Percentiles rank a stretch among this genome's conserved stretches.
phyloP scores from a whole-genome alignment of 202 grass and related monocot species.

The Saccharum hybrid region DNA sequence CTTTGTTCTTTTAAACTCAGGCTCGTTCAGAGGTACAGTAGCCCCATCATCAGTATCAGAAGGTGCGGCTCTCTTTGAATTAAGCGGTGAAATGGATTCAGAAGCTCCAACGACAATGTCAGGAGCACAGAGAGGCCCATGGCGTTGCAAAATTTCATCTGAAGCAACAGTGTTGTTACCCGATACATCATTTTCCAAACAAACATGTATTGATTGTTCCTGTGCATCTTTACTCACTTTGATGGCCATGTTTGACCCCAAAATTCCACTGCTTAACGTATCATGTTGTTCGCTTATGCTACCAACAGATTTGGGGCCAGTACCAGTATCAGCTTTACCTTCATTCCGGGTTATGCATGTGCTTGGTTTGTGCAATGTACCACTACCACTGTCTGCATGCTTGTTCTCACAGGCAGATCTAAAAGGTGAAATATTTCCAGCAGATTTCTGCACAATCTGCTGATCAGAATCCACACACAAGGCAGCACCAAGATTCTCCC shows the following conservation, averaged over 20 bases:
- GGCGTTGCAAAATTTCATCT: constrained; percentile 60
- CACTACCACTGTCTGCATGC: not conserved
- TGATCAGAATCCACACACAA: constrained; percentile 53
- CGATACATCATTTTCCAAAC: constrained; percentile 38
- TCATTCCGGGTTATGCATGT: not conserved
- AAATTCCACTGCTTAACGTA: not conserved
- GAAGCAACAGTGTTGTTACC: constrained; percentile 43
- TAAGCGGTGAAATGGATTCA: constrained; percentile 15
- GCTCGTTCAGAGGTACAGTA: constrained; percentile 24
- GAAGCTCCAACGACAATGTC: constrained; percentile 36
- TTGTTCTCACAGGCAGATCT: not conserved
- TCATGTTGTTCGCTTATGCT: constrained; percentile 36
- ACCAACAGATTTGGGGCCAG: constrained; percentile 17
- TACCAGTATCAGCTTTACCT: not conserved
- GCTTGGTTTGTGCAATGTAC: not conserved
- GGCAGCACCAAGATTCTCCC: constrained; percentile 57
- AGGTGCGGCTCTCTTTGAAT: constrained; percentile 42
- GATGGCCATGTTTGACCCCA: constrained; percentile 18
- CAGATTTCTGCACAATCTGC: constrained; percentile 20
- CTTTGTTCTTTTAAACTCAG: constrained; percentile 49
- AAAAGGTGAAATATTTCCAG: constrained; percentile 27
- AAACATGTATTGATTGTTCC: constrained; percentile 32
- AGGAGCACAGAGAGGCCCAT: constrained; percentile 56
- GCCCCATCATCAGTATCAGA: constrained; percentile 28
- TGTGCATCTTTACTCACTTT: constrained; percentile 4